phyloP scores from a whole-genome alignment of 2,329 filamentous ascomycete genomes.

The Sporothrix pseudoabietina region DNA sequence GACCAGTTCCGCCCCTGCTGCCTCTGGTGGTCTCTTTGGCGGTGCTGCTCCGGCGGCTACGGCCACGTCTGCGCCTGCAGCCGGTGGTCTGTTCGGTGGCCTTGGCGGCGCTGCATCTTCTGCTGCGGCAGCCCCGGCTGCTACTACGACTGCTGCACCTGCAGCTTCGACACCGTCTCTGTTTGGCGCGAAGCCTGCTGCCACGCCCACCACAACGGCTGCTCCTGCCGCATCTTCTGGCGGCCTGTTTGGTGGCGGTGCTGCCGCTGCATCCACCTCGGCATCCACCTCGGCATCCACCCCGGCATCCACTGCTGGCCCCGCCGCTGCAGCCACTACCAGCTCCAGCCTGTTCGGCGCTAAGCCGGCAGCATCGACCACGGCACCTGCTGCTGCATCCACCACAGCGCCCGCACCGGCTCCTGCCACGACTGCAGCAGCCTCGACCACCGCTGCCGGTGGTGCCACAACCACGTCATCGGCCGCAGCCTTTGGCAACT shows the following conservation, averaged over 20 bases:
- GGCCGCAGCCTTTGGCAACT: slow-evolving; percentile 60
- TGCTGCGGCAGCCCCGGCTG: slow-evolving; percentile 3
- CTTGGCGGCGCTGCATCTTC: not conserved
- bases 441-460: slow-evolving; percentile 35
- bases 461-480: slow-evolving; percentile 35
- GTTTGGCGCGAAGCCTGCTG: slow-evolving; percentile 28
- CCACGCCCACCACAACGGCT: slow-evolving; percentile 13
- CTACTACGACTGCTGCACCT: slow-evolving; percentile 4
- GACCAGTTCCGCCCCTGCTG: slow-evolving; percentile 17
- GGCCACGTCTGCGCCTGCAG: not conserved
- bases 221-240: slow-evolving; percentile 35
- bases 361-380: slow-evolving; percentile 18
- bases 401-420: slow-evolving; percentile 60
- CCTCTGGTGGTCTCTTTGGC: slow-evolving; percentile 22
- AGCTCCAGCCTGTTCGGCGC: slow-evolving; percentile 32
- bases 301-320: slow-evolving; percentile 39
- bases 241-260: slow-evolving; percentile 38
- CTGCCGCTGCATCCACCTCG: slow-evolving; percentile 33
- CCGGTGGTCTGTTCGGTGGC: slow-evolving; percentile 10
- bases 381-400: slow-evolving; percentile 56
- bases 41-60: not conserved
- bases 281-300: slow-evolving; percentile 34
- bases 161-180: slow-evolving; percentile 17
- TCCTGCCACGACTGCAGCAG: slow-evolving; percentile 36
- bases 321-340: slow-evolving; percentile 35